Conservation (phyloP, 495 filamentous ascomycete species). For the Podospora conica region DNA sequence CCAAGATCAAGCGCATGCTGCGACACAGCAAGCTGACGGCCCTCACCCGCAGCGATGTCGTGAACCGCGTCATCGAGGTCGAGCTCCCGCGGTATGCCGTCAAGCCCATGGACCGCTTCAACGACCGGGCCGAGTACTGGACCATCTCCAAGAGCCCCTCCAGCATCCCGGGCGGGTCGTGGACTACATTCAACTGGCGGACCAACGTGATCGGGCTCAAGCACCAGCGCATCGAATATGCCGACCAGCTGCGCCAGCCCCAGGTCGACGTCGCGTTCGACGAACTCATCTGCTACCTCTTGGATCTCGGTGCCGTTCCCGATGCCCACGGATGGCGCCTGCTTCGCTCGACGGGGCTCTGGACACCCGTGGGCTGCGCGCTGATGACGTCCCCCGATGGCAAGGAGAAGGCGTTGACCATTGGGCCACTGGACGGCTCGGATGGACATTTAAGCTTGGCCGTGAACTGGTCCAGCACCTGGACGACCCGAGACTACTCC, state of each 20-base stretch:
- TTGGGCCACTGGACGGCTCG: slow-evolving; percentile 53
- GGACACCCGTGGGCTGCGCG: slow-evolving; percentile 56
- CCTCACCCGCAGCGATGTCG: slow-evolving; percentile 54
- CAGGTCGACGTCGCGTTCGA: slow-evolving; percentile 62
- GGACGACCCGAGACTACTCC: slow-evolving; percentile 49
- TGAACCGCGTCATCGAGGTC: slow-evolving; percentile 60
- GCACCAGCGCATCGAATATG: slow-evolving; percentile 56
- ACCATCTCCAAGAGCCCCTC: slow-evolving; percentile 40
- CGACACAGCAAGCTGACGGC: slow-evolving; percentile 46
- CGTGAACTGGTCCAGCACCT: slow-evolving; percentile 48
- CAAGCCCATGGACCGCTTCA: slow-evolving; percentile 50
- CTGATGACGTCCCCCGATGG: slow-evolving; percentile 51
- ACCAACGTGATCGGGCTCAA: slow-evolving; percentile 52
- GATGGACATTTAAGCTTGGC: slow-evolving; percentile 57
- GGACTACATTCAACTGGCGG: slow-evolving; percentile 61
- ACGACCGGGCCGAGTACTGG: slow-evolving; percentile 51
- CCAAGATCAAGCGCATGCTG: slow-evolving; percentile 52
- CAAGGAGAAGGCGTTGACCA: slow-evolving; percentile 45
- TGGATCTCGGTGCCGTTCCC: slow-evolving; percentile 58
- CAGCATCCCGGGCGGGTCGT: slow-evolving; percentile 52
- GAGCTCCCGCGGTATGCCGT: slow-evolving; percentile 59
- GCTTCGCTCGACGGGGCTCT: slow-evolving; percentile 52
- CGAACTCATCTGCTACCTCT: slow-evolving; percentile 52
- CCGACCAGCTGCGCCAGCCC: slow-evolving; percentile 57
- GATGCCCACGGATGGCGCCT: slow-evolving; percentile 53